Conservation (phyloP, 2,329 filamentous ascomycete species). For the Rhexocercosporidium sp. region DNA sequence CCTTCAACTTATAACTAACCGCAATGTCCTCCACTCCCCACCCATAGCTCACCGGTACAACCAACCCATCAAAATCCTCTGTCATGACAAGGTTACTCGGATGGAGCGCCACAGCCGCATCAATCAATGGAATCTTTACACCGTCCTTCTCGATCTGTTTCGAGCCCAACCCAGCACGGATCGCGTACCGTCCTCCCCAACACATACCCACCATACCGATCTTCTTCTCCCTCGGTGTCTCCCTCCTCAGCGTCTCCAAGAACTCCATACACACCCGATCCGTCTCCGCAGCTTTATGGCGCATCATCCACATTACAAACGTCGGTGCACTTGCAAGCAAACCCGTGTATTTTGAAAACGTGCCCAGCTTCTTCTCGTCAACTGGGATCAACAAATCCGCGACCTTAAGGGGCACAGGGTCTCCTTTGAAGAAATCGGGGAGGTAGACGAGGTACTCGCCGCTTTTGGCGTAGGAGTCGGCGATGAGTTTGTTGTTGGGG, state of each 20-base stretch:
- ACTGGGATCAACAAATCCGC: constrained; percentile 46
- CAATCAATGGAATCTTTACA: constrained; percentile 43
- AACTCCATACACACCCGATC: constrained; percentile 46
- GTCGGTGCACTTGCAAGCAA: constrained; percentile 43
- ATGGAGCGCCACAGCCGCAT: constrained; percentile 46
- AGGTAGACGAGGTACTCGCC: constrained; percentile 43
- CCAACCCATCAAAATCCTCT: constrained; percentile 42
- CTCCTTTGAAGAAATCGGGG: constrained; percentile 43
- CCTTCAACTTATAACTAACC: constrained; percentile 40
- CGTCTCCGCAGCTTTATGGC: constrained; percentile 42
- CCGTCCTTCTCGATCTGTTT: constrained; percentile 46
- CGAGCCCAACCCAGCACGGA: constrained; percentile 39
- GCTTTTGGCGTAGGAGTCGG: constrained; percentile 41
- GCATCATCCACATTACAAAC: constrained; percentile 42
- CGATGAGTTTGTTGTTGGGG: constrained; percentile 43
- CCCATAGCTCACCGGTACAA: constrained; percentile 42
- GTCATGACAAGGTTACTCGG: constrained; percentile 45
- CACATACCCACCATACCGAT: constrained; percentile 46
- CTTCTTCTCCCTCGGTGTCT: constrained; percentile 41
- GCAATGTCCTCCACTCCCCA: constrained; percentile 42
- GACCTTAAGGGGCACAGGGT: constrained; percentile 41
- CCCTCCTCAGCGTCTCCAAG: constrained; percentile 40
- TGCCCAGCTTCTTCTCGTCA: constrained; percentile 44
- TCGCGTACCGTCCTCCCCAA: constrained; percentile 46
- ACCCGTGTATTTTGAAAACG: constrained; percentile 46